Conservation (phyloP, 192 early-diverging fungal genomes). For the Backusella psychrophila region DNA sequence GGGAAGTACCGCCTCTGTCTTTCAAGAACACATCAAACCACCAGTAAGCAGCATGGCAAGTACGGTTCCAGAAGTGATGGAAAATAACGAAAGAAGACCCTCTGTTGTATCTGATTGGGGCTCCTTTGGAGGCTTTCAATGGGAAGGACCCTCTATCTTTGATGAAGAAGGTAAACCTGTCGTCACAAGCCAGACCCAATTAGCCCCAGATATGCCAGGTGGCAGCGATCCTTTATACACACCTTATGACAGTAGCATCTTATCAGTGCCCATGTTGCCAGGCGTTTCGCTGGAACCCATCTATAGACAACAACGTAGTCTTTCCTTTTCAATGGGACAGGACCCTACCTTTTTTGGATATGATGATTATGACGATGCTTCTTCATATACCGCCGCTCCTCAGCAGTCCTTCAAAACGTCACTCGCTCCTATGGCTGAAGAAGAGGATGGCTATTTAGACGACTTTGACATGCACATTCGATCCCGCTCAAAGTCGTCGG, state of each 20-base stretch:
- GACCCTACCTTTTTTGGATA: constrained; percentile 45
- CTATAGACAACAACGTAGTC: constrained; percentile 57
- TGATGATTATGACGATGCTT: constrained; percentile 38
- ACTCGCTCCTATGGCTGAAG: constrained; percentile 49
- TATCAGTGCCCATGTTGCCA: constrained; percentile 40
- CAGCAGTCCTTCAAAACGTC: constrained; percentile 33
- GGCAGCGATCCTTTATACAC: not conserved
- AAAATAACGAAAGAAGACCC: not conserved
- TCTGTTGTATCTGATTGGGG: constrained; percentile 38
- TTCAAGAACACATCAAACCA: not conserved
- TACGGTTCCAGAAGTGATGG: not conserved
- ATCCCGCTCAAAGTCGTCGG: constrained; percentile 62
- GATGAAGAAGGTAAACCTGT: constrained; percentile 31
- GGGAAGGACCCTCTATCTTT: constrained; percentile 44
- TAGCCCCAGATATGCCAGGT: constrained; percentile 14
- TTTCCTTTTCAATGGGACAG: constrained; percentile 62
- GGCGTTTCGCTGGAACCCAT: constrained; percentile 44
- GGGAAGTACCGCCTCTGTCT: constrained; percentile 19
- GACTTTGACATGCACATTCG: constrained; percentile 45
- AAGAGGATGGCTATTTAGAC: constrained; percentile 29
- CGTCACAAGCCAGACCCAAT: constrained; percentile 16
- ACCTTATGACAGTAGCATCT: constrained; percentile 29
- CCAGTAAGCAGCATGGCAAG: not conserved
- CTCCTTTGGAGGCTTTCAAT: constrained; percentile 51
- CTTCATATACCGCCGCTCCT: not conserved